phyloP scores from a whole-genome alignment of 495 filamentous ascomycete genomes.

The Parathielavia hyrcaniae region DNA sequence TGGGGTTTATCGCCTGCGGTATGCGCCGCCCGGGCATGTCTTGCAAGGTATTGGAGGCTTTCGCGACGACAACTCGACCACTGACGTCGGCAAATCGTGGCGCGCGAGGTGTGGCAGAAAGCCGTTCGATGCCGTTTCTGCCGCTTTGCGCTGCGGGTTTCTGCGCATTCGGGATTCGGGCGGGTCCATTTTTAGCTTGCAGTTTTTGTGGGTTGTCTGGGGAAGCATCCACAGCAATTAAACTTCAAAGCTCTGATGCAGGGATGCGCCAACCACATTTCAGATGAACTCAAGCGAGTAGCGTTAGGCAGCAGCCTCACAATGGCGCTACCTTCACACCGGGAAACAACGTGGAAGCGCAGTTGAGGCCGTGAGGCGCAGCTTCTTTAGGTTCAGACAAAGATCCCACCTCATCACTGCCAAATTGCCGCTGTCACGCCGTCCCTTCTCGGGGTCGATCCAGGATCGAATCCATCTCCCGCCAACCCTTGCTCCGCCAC shows the following conservation, averaged over 20 bases:
- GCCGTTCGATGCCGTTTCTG: too few species aligned
- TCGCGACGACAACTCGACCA: too few species aligned
- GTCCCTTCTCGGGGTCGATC: not conserved
- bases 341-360: too few species aligned
- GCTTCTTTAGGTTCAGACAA: not conserved
- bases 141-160: not conserved
- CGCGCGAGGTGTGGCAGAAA: too few species aligned
- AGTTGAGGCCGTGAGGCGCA: not conserved
- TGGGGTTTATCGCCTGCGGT: not conserved
- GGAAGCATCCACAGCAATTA: too few species aligned
- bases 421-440: not conserved
- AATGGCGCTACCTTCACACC: too few species aligned
- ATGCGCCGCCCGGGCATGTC: too few species aligned
- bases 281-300: too few species aligned
- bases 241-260: not conserved
- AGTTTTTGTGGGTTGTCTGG: not conserved
- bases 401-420: not conserved
- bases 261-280: not conserved
- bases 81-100: too few species aligned
- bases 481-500: not conserved
- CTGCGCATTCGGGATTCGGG: not conserved
- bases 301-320: too few species aligned
- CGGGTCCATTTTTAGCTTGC: constrained; percentile 10
- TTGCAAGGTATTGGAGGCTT: too few species aligned
- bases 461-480: not conserved